These are phyloP conservation scores for Citrus glauca DNA, from an alignment of 345 rosid genomes.

Conservation along the genomic window DNA sequence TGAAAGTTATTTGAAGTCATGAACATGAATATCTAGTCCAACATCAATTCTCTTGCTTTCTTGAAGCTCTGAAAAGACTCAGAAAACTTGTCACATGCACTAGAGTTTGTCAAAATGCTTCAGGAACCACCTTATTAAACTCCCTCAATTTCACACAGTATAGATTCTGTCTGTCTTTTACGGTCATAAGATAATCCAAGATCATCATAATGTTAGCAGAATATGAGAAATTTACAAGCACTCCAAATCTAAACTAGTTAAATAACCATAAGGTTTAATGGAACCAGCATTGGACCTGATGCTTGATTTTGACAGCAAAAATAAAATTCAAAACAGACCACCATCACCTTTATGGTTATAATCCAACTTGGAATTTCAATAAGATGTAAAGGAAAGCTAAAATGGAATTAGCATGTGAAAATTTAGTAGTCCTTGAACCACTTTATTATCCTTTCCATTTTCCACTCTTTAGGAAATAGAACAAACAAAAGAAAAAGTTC, in stretches of 20 bases:
- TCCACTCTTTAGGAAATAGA: neutral
- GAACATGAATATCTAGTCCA: neutral
- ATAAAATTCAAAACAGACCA: neutral
- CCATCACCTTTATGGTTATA: neutral
- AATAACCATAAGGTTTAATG: neutral
- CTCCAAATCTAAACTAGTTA: neutral
- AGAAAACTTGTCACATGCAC: neutral
- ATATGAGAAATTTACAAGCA: neutral
- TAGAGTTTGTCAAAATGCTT: neutral
- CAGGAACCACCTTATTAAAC: neutral
- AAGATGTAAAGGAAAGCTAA: neutral
- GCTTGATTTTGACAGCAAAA: neutral
- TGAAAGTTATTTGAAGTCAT: neutral
- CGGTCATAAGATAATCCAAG: neutral
- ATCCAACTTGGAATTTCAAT: neutral
- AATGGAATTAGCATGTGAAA: neutral
- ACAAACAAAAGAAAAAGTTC: neutral
- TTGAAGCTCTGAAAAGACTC: neutral
- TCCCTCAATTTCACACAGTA: neutral
- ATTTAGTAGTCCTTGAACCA: neutral
- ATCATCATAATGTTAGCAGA: neutral
- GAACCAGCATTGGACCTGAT: neutral
- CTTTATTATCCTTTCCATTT: neutral
- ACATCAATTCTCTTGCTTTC: neutral
- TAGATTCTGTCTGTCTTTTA: neutral